Evolutionary conservation across 2,329 filamentous ascomycete species (phyloP), one percentile per base, ranked within the genome.

Genomic region (Claviceps sp.): DNA sequence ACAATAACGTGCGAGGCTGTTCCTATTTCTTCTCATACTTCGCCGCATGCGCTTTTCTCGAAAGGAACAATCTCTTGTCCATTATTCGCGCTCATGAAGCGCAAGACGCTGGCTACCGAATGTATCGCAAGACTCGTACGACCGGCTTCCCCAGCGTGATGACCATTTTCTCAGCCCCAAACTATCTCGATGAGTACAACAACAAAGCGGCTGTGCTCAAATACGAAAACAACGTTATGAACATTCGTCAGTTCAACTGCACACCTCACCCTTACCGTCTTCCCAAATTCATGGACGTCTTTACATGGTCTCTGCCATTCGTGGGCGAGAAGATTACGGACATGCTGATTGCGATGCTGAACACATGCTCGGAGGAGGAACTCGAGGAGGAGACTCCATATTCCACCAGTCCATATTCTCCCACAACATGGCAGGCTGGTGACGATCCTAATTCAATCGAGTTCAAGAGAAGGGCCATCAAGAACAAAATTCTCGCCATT

Each of bases 191-290:
- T 64, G 90, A 98, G 40, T 98, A 98, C 73, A 98, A 98, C 81
- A 98, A 98, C 78, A 98, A 98, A 76, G 93, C 93, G 2, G 93
- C 93, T 1, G 93, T 98, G 43, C 76, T 98, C 63, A 98, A 98
- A 73, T 98, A 98, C 68, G 93, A 98, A 73, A 98, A 98, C 72
- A 98, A 98, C 65, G 93, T 98, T 55, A 98, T 98, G 93, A 98
- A 98, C 75, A 98, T 98, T 65, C 82, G 93, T 54, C 93, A 98
- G 70, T 98, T 98, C 75, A 98, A 98, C 77, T 98, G 91, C 79
- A 97, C 93, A 19, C 93, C 93, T 38, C 93, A 98, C 68, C 93
- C 93, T 6, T 98, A 98, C 76, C 98, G 93, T 93, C 80, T 98
- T 48, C 93, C 93, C 52, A 98, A 98, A 74, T 98, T 98, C 67